Percentiles rank a stretch among this genome's conserved stretches.
These are phyloP conservation scores for Ustanciosporium gigantosporum DNA, from an alignment of 1,284 basidiomycete genomes.

Conservation along the genomic window DNA sequence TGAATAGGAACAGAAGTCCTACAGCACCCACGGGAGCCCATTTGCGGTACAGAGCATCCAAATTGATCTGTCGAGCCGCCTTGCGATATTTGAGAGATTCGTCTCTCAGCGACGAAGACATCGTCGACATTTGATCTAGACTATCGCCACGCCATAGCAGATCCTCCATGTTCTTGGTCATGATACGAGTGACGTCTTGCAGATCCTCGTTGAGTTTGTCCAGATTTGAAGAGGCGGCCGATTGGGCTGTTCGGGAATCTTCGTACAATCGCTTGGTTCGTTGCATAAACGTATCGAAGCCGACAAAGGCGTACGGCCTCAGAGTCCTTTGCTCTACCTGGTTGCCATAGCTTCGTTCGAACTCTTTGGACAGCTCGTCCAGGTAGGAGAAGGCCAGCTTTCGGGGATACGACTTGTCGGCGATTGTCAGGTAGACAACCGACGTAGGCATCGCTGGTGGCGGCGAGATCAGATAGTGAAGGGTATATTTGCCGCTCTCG, in stretches of 20 bases:
- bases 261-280: conserved; percentile 93
- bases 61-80: conserved; percentile 90
- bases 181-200: conserved; percentile 95
- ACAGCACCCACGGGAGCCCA: conserved; percentile 74
- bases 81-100: conserved; percentile 98
- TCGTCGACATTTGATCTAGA: conserved; percentile 90
- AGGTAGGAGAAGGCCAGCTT: conserved; percentile 97
- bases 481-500: conserved; percentile 88
- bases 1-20: conserved; percentile 69
- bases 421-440: conserved; percentile 91
- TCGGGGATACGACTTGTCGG: conserved; percentile 94
- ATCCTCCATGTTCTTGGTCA: conserved; percentile 99
- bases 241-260: conserved; percentile 84
- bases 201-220: conserved; percentile 93
- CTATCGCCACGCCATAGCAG: conserved; percentile 95
- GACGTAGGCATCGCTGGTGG: conserved; percentile 51
- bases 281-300: conserved; percentile 90
- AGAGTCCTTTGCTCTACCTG: conserved; percentile 53
- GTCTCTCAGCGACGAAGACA: conserved; percentile 93
- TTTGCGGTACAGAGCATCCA: conserved; percentile 89
- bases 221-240: conserved; percentile 70
- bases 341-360: conserved; percentile 64
- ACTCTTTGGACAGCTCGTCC: conserved; percentile 95
- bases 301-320: conserved; percentile 57
- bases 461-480: conserved; percentile 87